Conservation (phyloP, 2,329 filamentous ascomycete genomes). For the Sporothrix euskadiensis region DNA sequence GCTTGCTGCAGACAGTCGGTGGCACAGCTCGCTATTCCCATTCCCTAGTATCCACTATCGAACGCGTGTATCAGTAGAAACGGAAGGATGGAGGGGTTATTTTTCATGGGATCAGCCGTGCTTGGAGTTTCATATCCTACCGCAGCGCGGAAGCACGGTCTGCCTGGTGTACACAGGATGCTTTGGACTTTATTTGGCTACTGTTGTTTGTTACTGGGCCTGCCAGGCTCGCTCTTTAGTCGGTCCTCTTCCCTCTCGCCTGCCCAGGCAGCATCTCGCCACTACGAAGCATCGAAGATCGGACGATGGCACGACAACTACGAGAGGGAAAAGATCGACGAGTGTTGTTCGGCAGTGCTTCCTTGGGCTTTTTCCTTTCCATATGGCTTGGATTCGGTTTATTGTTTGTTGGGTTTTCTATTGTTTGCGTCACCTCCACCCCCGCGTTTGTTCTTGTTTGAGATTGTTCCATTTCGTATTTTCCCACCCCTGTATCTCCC, state of each 20-base stretch:
- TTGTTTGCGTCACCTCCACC: background rate
- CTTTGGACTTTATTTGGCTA: conserved; percentile 6
- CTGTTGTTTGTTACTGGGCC: background rate
- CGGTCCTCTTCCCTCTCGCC: background rate
- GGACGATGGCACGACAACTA: background rate
- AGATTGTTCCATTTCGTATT: background rate
- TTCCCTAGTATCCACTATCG: conserved; percentile 7
- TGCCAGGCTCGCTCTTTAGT: background rate
- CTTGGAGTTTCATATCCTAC: conserved; percentile 14
- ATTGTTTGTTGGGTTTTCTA: background rate
- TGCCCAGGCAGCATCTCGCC: background rate
- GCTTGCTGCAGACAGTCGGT: conserved; percentile 15
- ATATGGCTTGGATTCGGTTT: background rate
- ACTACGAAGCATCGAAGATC: background rate
- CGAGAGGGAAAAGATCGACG: background rate
- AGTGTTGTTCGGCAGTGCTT: background rate
- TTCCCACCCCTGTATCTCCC: background rate
- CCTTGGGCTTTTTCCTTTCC: background rate
- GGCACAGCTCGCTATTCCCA: conserved; percentile 6
- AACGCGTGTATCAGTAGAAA: conserved; percentile 29
- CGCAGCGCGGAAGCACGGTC: conserved; percentile 24
- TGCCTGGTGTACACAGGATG: conserved; percentile 17
- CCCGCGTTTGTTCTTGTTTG: conserved; percentile 6
- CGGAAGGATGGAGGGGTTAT: background rate
- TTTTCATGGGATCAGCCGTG: conserved; percentile 11